Evolutionary conservation across 1,139 yeast genomes (phyloP).

Genomic region (Scheffersomyces titani): DNA sequence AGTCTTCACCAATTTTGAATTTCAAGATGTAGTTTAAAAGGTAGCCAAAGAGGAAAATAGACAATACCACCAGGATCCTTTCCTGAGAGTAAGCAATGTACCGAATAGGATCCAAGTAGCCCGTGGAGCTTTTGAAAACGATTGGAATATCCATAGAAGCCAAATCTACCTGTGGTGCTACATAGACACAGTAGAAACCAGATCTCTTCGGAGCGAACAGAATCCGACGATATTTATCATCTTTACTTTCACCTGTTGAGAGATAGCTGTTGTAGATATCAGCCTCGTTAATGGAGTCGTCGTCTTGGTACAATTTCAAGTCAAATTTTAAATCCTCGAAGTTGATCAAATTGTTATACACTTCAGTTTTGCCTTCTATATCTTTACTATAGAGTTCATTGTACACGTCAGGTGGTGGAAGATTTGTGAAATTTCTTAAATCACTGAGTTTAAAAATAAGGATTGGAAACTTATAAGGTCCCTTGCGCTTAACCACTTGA

Average conservation of each 20-base stretch:
- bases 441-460: constrained; percentile 28
- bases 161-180: constrained; percentile 23
- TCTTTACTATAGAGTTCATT: constrained; percentile 8
- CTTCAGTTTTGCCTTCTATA: constrained; percentile 6
- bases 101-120: constrained; percentile 24
- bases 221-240: constrained; percentile 8
- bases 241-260: constrained; percentile 4
- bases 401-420: constrained; percentile 22
- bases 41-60: constrained; percentile 18
- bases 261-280: constrained; percentile 10
- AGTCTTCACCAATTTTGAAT: constrained; percentile 30
- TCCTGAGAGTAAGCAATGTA: constrained; percentile 22
- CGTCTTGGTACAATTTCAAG: constrained; percentile 2
- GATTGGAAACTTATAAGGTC: constrained; percentile 19
- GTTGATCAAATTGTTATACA: constrained; percentile 15
- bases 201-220: constrained; percentile 20
- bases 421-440: constrained; percentile 20
- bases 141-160: constrained; percentile 19
- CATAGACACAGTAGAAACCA: constrained; percentile 38
- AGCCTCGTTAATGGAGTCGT: constrained; percentile 4
- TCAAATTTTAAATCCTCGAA: constrained; percentile 5
- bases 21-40: constrained; percentile 30
- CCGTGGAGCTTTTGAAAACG: constrained; percentile 25
- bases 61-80: constrained; percentile 16
- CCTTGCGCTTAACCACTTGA: too few species aligned